Conservation (phyloP, 1,284 basidiomycete species). For the Trichosporon inkin region DNA sequence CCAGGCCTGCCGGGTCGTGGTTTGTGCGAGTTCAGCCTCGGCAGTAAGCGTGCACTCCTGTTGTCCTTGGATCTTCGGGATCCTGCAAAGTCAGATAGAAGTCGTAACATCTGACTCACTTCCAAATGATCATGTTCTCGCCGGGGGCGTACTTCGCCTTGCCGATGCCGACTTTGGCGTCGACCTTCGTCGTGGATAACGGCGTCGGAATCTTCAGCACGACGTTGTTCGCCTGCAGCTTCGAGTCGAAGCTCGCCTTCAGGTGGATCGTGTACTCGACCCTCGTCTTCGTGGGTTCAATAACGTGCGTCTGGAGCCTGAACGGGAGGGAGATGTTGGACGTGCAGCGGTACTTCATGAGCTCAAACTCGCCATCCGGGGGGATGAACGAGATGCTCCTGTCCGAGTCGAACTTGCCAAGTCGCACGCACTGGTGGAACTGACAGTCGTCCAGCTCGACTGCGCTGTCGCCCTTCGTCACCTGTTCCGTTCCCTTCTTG, state of each 20-base stretch:
- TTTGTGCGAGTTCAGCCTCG: constrained; percentile 75
- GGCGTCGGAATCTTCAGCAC: constrained; percentile 93
- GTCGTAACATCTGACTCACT: constrained; percentile 58
- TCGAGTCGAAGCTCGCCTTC: constrained; percentile 83
- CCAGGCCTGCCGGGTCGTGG: constrained; percentile 90
- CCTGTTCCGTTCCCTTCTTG: constrained; percentile 63
- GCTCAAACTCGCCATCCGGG: constrained; percentile 97
- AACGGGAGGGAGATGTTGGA: constrained; percentile 93
- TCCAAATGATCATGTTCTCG: constrained; percentile 96
- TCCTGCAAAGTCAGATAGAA: constrained; percentile 54
- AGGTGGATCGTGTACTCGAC: constrained; percentile 89
- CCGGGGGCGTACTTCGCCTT: constrained; percentile 96
- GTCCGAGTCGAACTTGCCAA: constrained; percentile 89
- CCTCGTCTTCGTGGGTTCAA: constrained; percentile 82
- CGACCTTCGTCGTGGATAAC: constrained; percentile 84
- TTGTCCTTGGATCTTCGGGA: constrained; percentile 86
- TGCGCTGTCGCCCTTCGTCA: constrained; percentile 60
- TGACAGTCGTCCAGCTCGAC: constrained; percentile 96
- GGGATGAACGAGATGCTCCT: constrained; percentile 95
- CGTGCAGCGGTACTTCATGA: constrained; percentile 98
- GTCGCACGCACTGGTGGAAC: constrained; percentile 96
- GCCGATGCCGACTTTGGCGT: constrained; percentile 82
- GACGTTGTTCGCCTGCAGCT: constrained; percentile 88
- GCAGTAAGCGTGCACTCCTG: constrained; percentile 83
- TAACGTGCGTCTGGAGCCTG: constrained; percentile 83